Conservation (phyloP, 345 rosid species). For the Citrus reticulata region DNA sequence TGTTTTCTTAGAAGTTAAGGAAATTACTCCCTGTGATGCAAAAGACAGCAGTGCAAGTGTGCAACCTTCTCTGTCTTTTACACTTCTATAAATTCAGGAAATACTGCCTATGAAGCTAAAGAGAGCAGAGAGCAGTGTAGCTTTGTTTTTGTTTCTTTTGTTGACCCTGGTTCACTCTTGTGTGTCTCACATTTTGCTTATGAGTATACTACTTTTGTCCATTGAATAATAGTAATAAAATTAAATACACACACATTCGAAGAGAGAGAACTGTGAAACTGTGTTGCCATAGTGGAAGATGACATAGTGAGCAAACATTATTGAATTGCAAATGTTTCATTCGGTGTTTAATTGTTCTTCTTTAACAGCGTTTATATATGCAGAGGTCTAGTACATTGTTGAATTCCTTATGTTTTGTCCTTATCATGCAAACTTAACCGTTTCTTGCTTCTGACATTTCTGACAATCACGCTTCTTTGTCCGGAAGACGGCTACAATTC, state of each 20-base stretch:
- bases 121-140: neutral
- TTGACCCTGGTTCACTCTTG: neutral
- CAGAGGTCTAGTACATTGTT: neutral
- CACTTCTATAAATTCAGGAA: no score
- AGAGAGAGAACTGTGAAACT: neutral
- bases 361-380: neutral
- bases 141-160: neutral
- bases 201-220: neutral
- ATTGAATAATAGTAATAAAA: no score
- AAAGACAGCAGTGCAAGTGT: neutral
- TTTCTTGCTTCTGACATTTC: neutral
- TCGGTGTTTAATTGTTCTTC: neutral
- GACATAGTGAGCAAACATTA: neutral
- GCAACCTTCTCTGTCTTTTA: neutral
- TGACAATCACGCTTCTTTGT: conserved; percentile 7
- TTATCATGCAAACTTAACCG: neutral
- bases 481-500: conserved; percentile 73
- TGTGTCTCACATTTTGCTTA: neutral
- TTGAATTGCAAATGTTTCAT: neutral
- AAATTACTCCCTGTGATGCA: neutral
- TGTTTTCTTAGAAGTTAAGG: neutral
- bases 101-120: neutral
- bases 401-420: neutral
- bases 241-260: neutral
- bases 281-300: neutral